phyloP scores from a whole-genome alignment of 352 stramenopile species.

The Pythium insidiosum region DNA sequence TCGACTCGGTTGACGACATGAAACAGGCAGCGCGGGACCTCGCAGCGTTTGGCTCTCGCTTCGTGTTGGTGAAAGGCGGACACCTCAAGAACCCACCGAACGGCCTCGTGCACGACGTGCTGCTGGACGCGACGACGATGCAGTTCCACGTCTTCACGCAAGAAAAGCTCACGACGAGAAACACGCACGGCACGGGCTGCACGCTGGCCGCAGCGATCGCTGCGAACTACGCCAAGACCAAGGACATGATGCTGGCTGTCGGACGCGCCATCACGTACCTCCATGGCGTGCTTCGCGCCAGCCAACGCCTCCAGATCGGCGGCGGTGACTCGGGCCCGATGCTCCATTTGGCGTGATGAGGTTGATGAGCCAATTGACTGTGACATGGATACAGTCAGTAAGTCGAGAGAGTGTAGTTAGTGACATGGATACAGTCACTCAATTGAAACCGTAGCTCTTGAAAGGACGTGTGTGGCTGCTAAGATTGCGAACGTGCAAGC shows the following conservation, averaged over 20 bases:
- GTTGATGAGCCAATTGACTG: too few relatives aligned
- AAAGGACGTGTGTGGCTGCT: constrained; percentile 16
- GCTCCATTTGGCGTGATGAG: constrained; percentile 33
- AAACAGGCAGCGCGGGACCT: constrained; percentile 75
- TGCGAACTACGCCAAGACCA: constrained; percentile 62
- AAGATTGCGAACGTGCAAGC: too few relatives aligned
- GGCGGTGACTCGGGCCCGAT: constrained; percentile 29
- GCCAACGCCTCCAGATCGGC: constrained; percentile 24
- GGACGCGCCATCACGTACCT: constrained; percentile 30
- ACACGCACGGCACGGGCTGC: constrained; percentile 87
- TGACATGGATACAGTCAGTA: too few relatives aligned
- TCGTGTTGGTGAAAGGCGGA: constrained; percentile 91
- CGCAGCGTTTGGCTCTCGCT: constrained; percentile 36
- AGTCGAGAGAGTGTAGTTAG: too few relatives aligned
- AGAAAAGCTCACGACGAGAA: constrained; percentile 26
- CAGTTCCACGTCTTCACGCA: constrained; percentile 28
- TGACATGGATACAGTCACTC: too few relatives aligned
- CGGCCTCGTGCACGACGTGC: constrained; percentile 23
- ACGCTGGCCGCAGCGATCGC: constrained; percentile 91
- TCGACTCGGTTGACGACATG: constrained; percentile 49
- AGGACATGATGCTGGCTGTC: constrained; percentile 29
- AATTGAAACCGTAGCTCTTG: too few relatives aligned
- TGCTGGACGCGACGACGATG: constrained; percentile 16
- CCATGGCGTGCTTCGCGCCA: constrained; percentile 27
- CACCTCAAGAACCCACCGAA: constrained; percentile 35